phyloP scores from a whole-genome alignment of 257 asterid species.

The Leonotis leonurus region DNA sequence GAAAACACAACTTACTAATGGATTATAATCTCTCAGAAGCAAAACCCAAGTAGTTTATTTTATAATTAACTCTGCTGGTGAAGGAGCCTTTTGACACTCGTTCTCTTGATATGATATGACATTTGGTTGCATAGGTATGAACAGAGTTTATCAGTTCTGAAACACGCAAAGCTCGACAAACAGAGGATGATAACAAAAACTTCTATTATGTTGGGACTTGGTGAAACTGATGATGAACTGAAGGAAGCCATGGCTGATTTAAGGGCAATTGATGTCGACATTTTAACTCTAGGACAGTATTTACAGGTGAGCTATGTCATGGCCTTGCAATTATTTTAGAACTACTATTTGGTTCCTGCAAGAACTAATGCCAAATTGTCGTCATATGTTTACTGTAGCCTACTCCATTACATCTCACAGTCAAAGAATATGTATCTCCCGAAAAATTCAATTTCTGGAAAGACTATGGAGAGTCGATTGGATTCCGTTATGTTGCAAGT shows the following conservation, averaged over 20 bases:
- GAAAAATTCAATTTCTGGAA: conserved; percentile 91
- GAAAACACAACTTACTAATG: too few relatives aligned
- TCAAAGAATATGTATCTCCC: conserved; percentile 81
- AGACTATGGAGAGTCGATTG: conserved; percentile 92
- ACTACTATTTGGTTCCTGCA: conserved; percentile 3
- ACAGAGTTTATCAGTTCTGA: conserved; percentile 83
- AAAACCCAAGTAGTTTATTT: neutral
- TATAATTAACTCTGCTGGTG: neutral
- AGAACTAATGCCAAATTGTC: conserved; percentile 1
- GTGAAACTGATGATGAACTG: conserved; percentile 89
- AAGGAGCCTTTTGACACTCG: neutral
- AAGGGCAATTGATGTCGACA: conserved; percentile 84
- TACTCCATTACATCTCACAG: conserved; percentile 91
- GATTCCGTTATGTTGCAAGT: conserved; percentile 95
- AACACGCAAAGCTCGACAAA: conserved; percentile 77
- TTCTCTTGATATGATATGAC: conserved; percentile 4
- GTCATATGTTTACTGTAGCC: conserved; percentile 51
- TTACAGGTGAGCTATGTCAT: conserved; percentile 54
- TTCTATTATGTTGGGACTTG: conserved; percentile 95
- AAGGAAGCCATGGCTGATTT: conserved; percentile 87
- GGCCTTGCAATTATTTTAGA: too few relatives aligned
- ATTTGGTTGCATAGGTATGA: conserved; percentile 49
- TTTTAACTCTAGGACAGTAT: conserved; percentile 90
- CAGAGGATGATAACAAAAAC: conserved; percentile 90
- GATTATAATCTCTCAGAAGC: neutral